Evolutionary conservation across 2,329 filamentous ascomycete species (phyloP).

Genomic region (Lecanicillium sp.): DNA sequence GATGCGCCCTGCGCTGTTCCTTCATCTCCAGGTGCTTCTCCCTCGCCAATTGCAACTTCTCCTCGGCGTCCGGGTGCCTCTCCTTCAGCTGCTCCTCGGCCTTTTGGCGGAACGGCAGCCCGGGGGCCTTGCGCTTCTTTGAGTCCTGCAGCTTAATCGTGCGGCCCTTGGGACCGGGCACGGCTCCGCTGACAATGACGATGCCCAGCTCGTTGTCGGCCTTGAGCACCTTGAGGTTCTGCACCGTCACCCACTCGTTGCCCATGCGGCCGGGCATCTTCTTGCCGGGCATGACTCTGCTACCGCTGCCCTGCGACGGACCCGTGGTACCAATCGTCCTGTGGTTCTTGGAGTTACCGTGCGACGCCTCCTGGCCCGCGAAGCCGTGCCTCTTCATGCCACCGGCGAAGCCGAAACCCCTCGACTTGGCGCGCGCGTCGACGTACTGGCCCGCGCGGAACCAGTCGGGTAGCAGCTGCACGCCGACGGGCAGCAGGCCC

Average conservation of each 20-base stretch:
- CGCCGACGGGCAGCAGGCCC: slow-evolving; percentile 70
- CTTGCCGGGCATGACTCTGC: slow-evolving; percentile 89
- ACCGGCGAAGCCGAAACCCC: slow-evolving; percentile 91
- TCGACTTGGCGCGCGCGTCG: slow-evolving; percentile 69
- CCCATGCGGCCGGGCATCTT: slow-evolving; percentile 98
- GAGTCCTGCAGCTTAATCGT: slow-evolving; percentile 84
- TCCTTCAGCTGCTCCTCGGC: slow-evolving; percentile 34
- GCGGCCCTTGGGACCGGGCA: slow-evolving; percentile 82
- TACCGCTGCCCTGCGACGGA: slow-evolving; percentile 85
- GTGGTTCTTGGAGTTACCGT: slow-evolving; percentile 94
- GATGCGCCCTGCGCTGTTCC: slow-evolving; percentile 36
- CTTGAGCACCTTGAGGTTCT: slow-evolving; percentile 85
- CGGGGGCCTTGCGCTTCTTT: slow-evolving; percentile 67
- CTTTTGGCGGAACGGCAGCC: slow-evolving; percentile 40
- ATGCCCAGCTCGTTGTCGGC: slow-evolving; percentile 82
- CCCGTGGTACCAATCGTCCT: slow-evolving; percentile 85
- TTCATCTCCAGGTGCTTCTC: slow-evolving; percentile 46
- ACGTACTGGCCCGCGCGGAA: slow-evolving; percentile 87
- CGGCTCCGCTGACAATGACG: slow-evolving; percentile 77
- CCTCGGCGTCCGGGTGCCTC: slow-evolving; percentile 38
- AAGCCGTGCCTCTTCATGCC: slow-evolving; percentile 97
- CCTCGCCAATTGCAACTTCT: slow-evolving; percentile 40
- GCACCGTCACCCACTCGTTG: slow-evolving; percentile 76
- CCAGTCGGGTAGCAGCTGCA: slow-evolving; percentile 76
- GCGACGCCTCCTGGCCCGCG: slow-evolving; percentile 77